Conservation (phyloP, 169 alveolate genomes). For the Plasmodium gonderi region DNA sequence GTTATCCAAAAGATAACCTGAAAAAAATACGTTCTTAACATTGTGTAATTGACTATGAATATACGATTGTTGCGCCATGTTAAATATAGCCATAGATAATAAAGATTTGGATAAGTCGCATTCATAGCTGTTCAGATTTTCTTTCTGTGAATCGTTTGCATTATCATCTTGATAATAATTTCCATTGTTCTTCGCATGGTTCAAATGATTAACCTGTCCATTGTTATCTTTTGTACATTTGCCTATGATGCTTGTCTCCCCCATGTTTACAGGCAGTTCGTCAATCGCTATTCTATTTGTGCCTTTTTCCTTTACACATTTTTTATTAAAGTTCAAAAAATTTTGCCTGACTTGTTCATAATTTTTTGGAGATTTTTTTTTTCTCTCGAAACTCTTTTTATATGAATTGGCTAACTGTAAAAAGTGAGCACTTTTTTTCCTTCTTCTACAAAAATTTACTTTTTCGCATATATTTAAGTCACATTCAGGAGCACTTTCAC, state of each 20-base stretch:
- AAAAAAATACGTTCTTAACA: slow-evolving; percentile 27
- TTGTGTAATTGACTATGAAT: slow-evolving; percentile 41
- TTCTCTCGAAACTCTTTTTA: not conserved
- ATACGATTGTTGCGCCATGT: slow-evolving; percentile 12
- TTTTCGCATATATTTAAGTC: not conserved
- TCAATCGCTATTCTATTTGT: not conserved
- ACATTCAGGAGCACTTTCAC: not conserved
- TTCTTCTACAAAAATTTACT: not conserved
- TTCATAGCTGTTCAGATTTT: not conserved
- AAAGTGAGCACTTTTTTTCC: not conserved
- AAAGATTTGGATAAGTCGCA: slow-evolving; percentile 40
- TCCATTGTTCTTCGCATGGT: not conserved
- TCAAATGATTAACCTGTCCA: not conserved
- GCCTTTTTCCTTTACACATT: not conserved
- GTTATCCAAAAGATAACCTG: slow-evolving; percentile 35
- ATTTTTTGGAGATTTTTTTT: not conserved
- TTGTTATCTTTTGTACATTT: not conserved
- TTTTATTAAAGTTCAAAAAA: not conserved
- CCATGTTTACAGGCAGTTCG: not conserved
- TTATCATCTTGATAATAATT: not conserved
- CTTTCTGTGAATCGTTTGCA: not conserved
- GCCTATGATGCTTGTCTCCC: too few species aligned
- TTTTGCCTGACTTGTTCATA: slow-evolving; percentile 37
- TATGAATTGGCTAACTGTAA: not conserved
- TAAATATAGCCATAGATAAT: slow-evolving; percentile 55